Percentiles rank a stretch among this genome's conserved stretches.
Evolutionary conservation across 1,284 basidiomycete species (phyloP).

Genomic region (Marasmius oreades): DNA sequence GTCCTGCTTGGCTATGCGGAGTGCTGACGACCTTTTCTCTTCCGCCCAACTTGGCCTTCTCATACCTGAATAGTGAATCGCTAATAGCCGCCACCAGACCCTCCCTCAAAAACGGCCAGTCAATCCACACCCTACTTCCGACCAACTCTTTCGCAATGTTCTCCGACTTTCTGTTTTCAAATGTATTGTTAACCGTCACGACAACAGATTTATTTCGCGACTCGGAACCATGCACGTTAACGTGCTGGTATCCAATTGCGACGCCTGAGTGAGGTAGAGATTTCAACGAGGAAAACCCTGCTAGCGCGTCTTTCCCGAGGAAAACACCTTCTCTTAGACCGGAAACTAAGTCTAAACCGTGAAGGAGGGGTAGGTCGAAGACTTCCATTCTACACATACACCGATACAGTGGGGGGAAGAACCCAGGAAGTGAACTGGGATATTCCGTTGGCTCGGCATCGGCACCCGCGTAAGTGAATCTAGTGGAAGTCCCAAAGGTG

Average conservation of each 20-base stretch:
- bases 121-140: conserved; percentile 76
- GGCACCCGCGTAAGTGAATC: conserved; percentile 70
- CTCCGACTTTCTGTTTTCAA: conserved; percentile 66
- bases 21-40: conserved; percentile 57
- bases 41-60: conserved; percentile 56
- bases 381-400: conserved; percentile 78
- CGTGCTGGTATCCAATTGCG: conserved; percentile 79
- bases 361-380: conserved; percentile 86
- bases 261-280: conserved; percentile 78
- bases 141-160: conserved; percentile 77
- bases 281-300: conserved; percentile 94
- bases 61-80: conserved; percentile 86
- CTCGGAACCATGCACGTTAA: conserved; percentile 92
- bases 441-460: conserved; percentile 62
- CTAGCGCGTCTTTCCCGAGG: conserved; percentile 83
- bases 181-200: conserved; percentile 77
- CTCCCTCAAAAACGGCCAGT: conserved; percentile 96
- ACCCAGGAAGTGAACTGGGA: conserved; percentile 89
- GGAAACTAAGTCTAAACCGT: conserved; percentile 82
- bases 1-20: conserved; percentile 66
- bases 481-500: conserved; percentile 73
- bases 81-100: conserved; percentile 86
- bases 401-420: conserved; percentile 89
- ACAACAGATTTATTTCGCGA: conserved; percentile 92
- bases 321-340: conserved; percentile 89